Evolutionary conservation across 2,329 filamentous ascomycete species (phyloP).

Genomic region (Penicillium sp.): DNA sequence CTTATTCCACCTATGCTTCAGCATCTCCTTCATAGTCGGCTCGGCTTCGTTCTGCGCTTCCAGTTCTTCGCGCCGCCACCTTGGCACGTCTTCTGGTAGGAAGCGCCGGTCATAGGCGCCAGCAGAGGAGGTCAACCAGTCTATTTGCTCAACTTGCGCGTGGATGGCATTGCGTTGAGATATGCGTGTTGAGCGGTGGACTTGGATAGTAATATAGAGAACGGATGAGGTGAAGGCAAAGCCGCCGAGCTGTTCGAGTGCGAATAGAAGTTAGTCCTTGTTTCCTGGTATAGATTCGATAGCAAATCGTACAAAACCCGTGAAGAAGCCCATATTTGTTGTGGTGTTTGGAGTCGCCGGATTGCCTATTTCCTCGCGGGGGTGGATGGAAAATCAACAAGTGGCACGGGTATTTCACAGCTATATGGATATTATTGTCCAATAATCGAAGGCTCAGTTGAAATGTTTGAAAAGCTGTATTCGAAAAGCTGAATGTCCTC

Average conservation of each 20-base stretch:
- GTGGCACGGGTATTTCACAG: neutral
- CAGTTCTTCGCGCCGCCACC: constrained; percentile 11
- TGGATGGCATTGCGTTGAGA: constrained; percentile 45
- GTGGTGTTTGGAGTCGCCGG: neutral
- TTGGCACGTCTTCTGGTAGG: constrained; percentile 12
- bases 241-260: constrained; percentile 62
- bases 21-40: constrained; percentile 60
- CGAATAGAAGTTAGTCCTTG: constrained; percentile 2
- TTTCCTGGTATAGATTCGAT: neutral
- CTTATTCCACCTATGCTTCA: constrained; percentile 75
- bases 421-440: neutral
- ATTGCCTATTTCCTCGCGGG: neutral
- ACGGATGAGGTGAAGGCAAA: constrained; percentile 71
- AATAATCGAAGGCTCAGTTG: neutral
- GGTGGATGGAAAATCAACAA: neutral
- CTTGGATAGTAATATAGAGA: constrained; percentile 68
- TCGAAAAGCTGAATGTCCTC: neutral
- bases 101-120: constrained; percentile 36
- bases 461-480: too few relatives aligned
- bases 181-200: constrained; percentile 66
- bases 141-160: constrained; percentile 43
- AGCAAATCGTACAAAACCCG: constrained; percentile 64
- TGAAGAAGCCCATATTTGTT: constrained; percentile 65
- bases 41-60: neutral
- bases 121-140: constrained; percentile 37